phyloP scores from a whole-genome alignment of 768 basidiomycete species.

The Psilocybe subaeruginosa region DNA sequence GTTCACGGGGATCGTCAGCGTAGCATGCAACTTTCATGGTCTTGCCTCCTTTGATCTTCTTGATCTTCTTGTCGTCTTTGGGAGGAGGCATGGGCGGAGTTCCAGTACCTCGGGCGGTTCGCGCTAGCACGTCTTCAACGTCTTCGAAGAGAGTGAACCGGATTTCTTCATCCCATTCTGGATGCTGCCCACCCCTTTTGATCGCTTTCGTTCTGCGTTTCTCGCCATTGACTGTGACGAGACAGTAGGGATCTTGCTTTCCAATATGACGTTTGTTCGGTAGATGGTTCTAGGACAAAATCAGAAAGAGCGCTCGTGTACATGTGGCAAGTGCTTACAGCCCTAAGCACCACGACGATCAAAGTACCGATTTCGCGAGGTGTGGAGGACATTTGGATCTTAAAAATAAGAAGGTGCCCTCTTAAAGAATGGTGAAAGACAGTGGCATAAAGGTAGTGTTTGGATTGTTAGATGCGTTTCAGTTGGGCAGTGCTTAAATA shows the following conservation, averaged over 20 bases:
- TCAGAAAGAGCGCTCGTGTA: constrained; percentile 22
- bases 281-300: constrained; percentile 67
- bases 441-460: constrained; percentile 21
- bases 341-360: constrained; percentile 91
- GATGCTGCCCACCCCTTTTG: constrained; percentile 96
- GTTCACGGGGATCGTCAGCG: constrained; percentile 94
- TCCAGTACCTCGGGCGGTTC: constrained; percentile 40
- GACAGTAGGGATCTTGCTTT: constrained; percentile 97
- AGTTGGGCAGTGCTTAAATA: constrained; percentile 24
- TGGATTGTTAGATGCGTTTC: constrained; percentile 19
- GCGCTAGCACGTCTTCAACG: constrained; percentile 51
- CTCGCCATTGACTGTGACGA: constrained; percentile 77
- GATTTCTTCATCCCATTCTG: constrained; percentile 98
- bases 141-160: constrained; percentile 91
- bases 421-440: constrained; percentile 12
- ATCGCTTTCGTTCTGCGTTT: constrained; percentile 91
- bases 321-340: constrained; percentile 57
- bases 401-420: constrained; percentile 8
- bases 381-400: constrained; percentile 53
- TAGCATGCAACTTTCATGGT: constrained; percentile 85
- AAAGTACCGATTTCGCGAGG: constrained; percentile 89
- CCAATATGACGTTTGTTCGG: constrained; percentile 92
- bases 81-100: constrained; percentile 74
- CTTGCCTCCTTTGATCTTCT: constrained; percentile 70
- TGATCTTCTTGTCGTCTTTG: constrained; percentile 49